Evolutionary conservation across 2,329 filamentous ascomycete genomes (phyloP).

Genomic region (Microdochium bolleyi): DNA sequence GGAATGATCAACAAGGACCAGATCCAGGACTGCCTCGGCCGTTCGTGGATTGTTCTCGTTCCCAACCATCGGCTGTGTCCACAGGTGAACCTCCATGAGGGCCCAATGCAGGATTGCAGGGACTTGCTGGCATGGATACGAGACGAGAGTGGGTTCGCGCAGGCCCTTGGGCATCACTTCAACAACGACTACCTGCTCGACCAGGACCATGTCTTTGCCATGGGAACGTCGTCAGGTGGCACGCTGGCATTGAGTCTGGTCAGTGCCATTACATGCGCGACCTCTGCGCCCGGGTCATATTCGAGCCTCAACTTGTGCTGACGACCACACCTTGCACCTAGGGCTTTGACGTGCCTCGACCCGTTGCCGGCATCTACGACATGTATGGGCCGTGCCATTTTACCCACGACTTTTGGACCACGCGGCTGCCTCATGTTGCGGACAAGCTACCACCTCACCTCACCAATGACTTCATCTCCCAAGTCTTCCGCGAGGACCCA

Average conservation of each 20-base stretch:
- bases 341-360: conserved; percentile 26
- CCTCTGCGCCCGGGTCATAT: no score
- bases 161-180: conserved; percentile 6
- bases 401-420: conserved; percentile 25
- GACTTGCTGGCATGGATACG: conserved; percentile 24
- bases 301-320: no score
- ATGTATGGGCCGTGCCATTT: conserved; percentile 34
- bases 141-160: conserved; percentile 17
- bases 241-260: conserved; percentile 26
- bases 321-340: conserved; percentile 4
- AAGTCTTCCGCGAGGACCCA: conserved; percentile 25
- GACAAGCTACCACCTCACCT: conserved; percentile 17
- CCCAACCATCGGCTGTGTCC: conserved; percentile 16
- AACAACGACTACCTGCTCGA: conserved; percentile 12
- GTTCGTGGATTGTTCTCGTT: conserved; percentile 28
- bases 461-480: conserved; percentile 19
- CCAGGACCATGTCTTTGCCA: conserved; percentile 20
- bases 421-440: conserved; percentile 19
- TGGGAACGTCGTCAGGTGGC: conserved; percentile 27
- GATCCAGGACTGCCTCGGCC: conserved; percentile 24
- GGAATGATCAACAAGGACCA: conserved; percentile 28
- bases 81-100: conserved; percentile 1
- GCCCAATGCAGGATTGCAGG: conserved; percentile 5
- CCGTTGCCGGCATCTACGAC: conserved; percentile 27
- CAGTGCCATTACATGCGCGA: conserved; percentile 5